Evolutionary conservation across 1,284 basidiomycete genomes (phyloP), one percentile per base, ranked within the genome.

Genomic region (Malassezia sympodialis): DNA sequence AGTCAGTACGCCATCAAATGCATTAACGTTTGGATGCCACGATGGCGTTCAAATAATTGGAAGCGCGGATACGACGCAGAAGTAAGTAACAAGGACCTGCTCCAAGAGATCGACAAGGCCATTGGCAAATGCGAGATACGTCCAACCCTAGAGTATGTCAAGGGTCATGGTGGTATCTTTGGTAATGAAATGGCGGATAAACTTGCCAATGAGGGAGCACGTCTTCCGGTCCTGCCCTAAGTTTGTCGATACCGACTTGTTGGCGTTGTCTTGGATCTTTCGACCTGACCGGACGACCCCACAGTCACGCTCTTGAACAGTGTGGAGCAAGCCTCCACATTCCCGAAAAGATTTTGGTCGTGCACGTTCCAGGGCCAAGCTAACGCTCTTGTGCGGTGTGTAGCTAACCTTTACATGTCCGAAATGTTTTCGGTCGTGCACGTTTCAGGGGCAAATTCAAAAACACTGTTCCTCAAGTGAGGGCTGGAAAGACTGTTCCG

Each of bases 181-280:
- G 88, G 88, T 1, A 90, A 90, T 68, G 86, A 88, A 55, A 82
- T 81, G 51, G 88, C 87, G 1, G 88, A 90, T 72, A 19, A 53
- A 14, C 53, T 68, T 43, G 66, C 66, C 2, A 64, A 57, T 37
- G 24, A 59, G 8, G 66, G 62, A 1, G 65, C 62, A 1, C 39
- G 32, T 4, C 24, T 64, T 19, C 61, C 60, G 5, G 43, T 19
- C 37, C n/a, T 21, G 7, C 37, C 37, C 37, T 21, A 4, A 39
- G n/a, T 35, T 17, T 35, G 31, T 5, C 7, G 32, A 35, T 35
- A 35, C 32, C 32, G 14, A 10, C 32, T 35, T 5, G 15, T 4
- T 15, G 2, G 8, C 12, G 15, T n/a, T 30, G 15, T n/a, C n/a
- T 15, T 35, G 14, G 32, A 17, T 35, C 32, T 15, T 35, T n/a